Base-by-base conservation (phyloP, 2,329 filamentous ascomycete species). In the Dactylellina drechsleri region DNA sequence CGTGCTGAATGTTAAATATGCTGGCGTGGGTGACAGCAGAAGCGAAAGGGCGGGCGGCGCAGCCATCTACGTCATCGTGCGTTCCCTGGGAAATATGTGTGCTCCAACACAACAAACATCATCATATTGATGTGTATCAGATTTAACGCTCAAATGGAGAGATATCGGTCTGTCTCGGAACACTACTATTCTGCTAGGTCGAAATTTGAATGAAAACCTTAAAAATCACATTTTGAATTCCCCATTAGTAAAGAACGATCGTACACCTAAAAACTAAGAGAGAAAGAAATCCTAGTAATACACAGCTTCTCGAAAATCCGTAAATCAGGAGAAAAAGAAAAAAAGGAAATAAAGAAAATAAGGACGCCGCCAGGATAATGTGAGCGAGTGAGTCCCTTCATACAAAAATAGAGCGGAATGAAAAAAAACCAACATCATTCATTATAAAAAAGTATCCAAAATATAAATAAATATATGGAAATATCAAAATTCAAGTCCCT, bases 51-150 rank as follows among this genome's bases (percentile, higher is more conserved):
- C 13, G 41, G 41, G 43, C 43, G 57, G 36, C 18, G 45, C 54
- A 67, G 71, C 71, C 71, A 65, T 67, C 57, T 66, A 75, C 71
- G 71, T 75, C 71, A 75, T 64, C 57, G 50, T 54, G 64, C 62
- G 15, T 45, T 12, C 23, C 53, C 2, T 15, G 23, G 45, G 13
- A 50, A 23, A 23, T 23, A 2, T 16, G 18, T 52, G 15, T 52
- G 16, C 10, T 13, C n/a, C 53, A 50, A 26, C 52, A 47, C 66
- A 47, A 23, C 23, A 23, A 23, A 23, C 23, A 23, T 4, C 23
- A 23, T 23, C 2, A 2, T 23, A 4, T 2, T 23, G 4, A 4
- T 23, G 23, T 23, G 23, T 23, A 23, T 23, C 23, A 23, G 23
- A 23, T 23, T 23, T 23, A 4, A 4, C 2, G 2, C 23, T 23